These are phyloP conservation scores for Pseudomonodictys pantanalensis DNA, from an alignment of 495 filamentous ascomycete genomes.

Conservation along the genomic window DNA sequence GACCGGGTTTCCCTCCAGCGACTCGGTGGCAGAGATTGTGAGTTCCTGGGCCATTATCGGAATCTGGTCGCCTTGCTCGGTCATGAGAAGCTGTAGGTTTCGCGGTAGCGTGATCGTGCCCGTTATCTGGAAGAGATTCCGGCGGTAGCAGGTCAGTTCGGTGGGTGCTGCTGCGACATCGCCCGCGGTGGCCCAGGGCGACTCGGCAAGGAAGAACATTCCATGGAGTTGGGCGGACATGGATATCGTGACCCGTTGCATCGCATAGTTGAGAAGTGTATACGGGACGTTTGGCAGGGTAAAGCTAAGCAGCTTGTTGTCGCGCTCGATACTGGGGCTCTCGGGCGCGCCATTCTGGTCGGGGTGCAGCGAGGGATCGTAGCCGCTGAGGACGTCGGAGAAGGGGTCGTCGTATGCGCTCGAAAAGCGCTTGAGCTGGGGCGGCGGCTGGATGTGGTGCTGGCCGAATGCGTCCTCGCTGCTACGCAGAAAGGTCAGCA, in stretches of 20 bases:
- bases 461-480: constrained; percentile 30
- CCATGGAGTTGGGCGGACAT: constrained; percentile 84
- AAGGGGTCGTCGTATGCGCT: constrained; percentile 45
- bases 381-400: constrained; percentile 43
- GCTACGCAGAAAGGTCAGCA: constrained; percentile 31
- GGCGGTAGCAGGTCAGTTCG: constrained; percentile 87
- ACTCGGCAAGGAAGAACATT: constrained; percentile 93
- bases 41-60: constrained; percentile 73
- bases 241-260: constrained; percentile 56
- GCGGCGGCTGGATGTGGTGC: constrained; percentile 31
- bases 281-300: constrained; percentile 66
- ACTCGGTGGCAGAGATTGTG: constrained; percentile 81
- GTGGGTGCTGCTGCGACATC: constrained; percentile 66
- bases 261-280: constrained; percentile 65
- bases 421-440: constrained; percentile 41
- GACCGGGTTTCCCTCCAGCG: constrained; percentile 79
- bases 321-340: constrained; percentile 54
- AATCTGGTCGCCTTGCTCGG: constrained; percentile 72
- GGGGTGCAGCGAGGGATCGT: constrained; percentile 36
- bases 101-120: constrained; percentile 76
- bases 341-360: constrained; percentile 39
- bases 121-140: constrained; percentile 86
- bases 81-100: constrained; percentile 67
- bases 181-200: constrained; percentile 64
- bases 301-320: constrained; percentile 80